These are phyloP conservation scores for Hamamelis virginiana DNA, from an alignment of 164 flowering plant species.

Conservation along the genomic window DNA sequence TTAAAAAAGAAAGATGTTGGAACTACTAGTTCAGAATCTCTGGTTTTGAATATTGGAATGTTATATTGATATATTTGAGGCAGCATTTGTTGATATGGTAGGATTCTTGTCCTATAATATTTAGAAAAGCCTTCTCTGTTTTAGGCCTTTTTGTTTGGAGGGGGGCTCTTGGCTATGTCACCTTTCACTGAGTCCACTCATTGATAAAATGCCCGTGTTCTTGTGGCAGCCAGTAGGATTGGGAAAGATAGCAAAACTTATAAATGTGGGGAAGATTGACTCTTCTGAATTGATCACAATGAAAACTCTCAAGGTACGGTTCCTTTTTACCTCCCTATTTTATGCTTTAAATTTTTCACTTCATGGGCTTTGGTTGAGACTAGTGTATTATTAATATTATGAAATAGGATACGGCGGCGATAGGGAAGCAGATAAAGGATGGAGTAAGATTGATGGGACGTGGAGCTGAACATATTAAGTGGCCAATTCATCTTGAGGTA, in stretches of 20 bases:
- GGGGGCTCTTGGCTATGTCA: background rate
- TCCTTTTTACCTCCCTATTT: conserved; percentile 1
- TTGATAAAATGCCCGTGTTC: conserved; percentile 2
- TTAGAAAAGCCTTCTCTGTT: no score
- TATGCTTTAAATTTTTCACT: background rate
- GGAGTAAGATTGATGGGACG: conserved; percentile 98
- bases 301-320: conserved; percentile 89
- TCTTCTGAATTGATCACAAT: conserved; percentile 93
- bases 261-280: conserved; percentile 90
- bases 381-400: background rate
- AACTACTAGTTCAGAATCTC: no score
- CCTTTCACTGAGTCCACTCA: background rate
- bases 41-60: conserved; percentile 2
- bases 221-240: conserved; percentile 79
- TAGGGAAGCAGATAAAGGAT: conserved; percentile 89
- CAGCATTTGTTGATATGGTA: background rate
- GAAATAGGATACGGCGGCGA: conserved; percentile 74
- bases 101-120: background rate
- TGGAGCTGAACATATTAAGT: conserved; percentile 79
- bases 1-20: no score
- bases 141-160: no score
- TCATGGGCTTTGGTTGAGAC: conserved; percentile 1
- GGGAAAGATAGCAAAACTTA: conserved; percentile 95
- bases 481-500: conserved; percentile 99
- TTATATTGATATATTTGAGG: background rate